Evolutionary conservation across 192 early-diverging fungal genomes (phyloP).

Genomic region (Funneliformis mosseae): DNA sequence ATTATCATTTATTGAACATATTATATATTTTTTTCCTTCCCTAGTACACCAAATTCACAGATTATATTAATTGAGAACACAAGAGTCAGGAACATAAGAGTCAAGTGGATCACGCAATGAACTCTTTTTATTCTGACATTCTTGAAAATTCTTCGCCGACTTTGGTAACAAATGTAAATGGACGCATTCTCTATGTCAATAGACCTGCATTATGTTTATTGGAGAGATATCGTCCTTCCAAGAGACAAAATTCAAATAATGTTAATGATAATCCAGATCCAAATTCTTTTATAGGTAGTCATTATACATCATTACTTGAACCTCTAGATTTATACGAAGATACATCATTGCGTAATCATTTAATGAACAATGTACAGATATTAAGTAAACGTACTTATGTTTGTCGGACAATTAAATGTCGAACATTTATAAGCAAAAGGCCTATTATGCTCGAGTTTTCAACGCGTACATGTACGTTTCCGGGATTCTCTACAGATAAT

Average conservation of each 20-base stretch:
- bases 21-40: background rate
- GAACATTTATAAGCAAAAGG: background rate
- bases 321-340: background rate
- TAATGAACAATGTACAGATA: background rate
- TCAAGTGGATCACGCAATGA: background rate
- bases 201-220: background rate
- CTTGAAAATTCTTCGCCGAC: constrained; percentile 2
- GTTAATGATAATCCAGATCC: background rate
- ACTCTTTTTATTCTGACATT: background rate
- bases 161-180: background rate
- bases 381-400: background rate
- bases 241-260: constrained; percentile 2
- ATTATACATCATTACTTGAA: constrained; percentile 8
- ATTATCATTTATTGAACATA: too few species aligned
- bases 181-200: constrained; percentile 6
- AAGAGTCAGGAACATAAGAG: background rate
- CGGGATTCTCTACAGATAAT: background rate
- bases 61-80: background rate
- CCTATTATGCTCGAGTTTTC: background rate
- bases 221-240: background rate
- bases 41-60: background rate
- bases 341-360: constrained; percentile 3
- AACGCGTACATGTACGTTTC: background rate
- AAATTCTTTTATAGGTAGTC: background rate
- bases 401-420: background rate